Percentiles rank a stretch among this genome's conserved stretches.
Conservation (phyloP, 345 rosid species). For the Eutrema yunnanense region DNA sequence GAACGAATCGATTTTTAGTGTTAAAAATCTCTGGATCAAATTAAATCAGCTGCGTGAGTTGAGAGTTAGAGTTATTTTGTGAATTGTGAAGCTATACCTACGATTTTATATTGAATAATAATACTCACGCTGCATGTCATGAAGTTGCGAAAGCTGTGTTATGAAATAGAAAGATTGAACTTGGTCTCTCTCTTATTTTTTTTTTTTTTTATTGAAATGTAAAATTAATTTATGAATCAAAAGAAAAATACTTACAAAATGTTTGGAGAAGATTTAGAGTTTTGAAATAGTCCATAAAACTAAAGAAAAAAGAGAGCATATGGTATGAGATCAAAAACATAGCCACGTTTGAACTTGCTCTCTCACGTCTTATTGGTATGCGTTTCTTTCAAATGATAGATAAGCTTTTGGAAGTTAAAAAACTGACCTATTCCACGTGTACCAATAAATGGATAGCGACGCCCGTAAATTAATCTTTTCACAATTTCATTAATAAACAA, state of each 20-base stretch:
- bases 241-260: too few relatives aligned
- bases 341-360: too few relatives aligned
- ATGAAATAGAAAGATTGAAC: neutral
- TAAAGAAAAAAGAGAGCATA: too few relatives aligned
- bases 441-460: conserved; percentile 4
- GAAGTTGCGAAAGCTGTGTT: neutral
- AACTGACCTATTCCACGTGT: neutral
- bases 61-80: neutral
- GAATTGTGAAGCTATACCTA: neutral
- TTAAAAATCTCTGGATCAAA: neutral
- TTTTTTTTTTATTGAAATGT: too few relatives aligned
- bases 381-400: neutral
- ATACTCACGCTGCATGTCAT: neutral
- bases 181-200: neutral
- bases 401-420: neutral
- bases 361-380: conserved; percentile 9
- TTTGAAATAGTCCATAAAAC: too few relatives aligned
- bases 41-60: neutral
- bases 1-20: neutral
- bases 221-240: too few relatives aligned
- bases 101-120: neutral
- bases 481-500: neutral
- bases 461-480: neutral
- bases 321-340: too few relatives aligned
- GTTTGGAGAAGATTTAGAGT: too few relatives aligned